Conservation (phyloP, 345 rosid species). For the Dimocarpus longan region DNA sequence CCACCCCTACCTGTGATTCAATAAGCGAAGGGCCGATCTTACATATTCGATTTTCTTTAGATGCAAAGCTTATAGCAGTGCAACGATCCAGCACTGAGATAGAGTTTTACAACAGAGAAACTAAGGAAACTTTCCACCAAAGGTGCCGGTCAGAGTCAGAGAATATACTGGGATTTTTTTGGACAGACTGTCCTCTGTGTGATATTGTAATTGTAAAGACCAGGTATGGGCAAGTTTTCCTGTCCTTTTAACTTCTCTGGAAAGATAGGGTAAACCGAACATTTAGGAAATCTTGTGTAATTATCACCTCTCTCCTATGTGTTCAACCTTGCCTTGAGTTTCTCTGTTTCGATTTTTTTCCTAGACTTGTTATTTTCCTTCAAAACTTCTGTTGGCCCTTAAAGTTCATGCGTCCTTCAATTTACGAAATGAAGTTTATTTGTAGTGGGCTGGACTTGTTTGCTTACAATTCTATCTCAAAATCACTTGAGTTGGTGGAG, state of each 20-base stretch:
- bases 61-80: constrained; percentile 74
- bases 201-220: constrained; percentile 87
- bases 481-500: constrained; percentile 77
- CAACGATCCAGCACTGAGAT: constrained; percentile 77
- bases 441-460: constrained; percentile 91
- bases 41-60: constrained; percentile 76
- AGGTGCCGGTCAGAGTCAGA: constrained; percentile 77
- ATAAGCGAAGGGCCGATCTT: constrained; percentile 80
- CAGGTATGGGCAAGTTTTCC: constrained; percentile 53
- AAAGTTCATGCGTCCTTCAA: constrained; percentile 2
- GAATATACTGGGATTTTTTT: constrained; percentile 87
- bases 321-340: constrained; percentile 18
- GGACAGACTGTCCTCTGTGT: constrained; percentile 90
- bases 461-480: constrained; percentile 59
- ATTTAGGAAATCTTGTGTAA: not conserved
- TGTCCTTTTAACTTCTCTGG: constrained; percentile 1
- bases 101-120: constrained; percentile 76
- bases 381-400: constrained; percentile 8
- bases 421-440: constrained; percentile 30
- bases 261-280: not conserved
- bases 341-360: constrained; percentile 12
- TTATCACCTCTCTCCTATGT: not conserved
- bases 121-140: constrained; percentile 60
- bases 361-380: not conserved
- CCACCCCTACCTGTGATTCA: constrained; percentile 68